phyloP scores from a whole-genome alignment of 257 asterid species.

The Cruciata laevipes region DNA sequence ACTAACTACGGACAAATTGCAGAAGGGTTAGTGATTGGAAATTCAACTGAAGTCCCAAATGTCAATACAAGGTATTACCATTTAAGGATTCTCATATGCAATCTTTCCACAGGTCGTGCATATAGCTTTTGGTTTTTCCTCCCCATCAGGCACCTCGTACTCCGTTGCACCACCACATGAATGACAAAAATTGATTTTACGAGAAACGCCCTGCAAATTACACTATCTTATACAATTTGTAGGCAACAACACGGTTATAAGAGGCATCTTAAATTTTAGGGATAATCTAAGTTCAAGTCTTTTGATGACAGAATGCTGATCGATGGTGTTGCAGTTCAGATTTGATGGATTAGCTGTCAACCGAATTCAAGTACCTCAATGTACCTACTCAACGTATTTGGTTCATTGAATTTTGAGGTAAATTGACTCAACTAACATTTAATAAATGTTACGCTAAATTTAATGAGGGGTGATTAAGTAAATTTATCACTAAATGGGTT shows the following conservation, averaged over 20 bases:
- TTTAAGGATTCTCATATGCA: constrained; percentile 87
- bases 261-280: too few relatives aligned
- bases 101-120: constrained; percentile 74
- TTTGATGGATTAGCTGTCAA: too few relatives aligned
- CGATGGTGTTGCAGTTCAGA: too few relatives aligned
- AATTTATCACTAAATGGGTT: too few relatives aligned
- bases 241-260: not conserved
- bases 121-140: constrained; percentile 73
- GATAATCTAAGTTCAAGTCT: too few relatives aligned
- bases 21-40: not conserved
- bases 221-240: constrained; percentile 16
- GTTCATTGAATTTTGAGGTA: too few relatives aligned
- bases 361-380: too few relatives aligned
- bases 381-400: too few relatives aligned
- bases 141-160: constrained; percentile 89
- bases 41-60: constrained; percentile 1
- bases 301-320: too few relatives aligned
- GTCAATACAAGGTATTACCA: constrained; percentile 37
- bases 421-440: too few relatives aligned
- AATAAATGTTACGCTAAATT: too few relatives aligned
- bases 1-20: not conserved
- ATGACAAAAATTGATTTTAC: constrained; percentile 80
- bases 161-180: constrained; percentile 84
- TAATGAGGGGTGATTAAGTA: too few relatives aligned
- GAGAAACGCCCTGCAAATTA: constrained; percentile 43